A percentile compares a stretch with the other conserved stretches of the same genome.
Evolutionary conservation across 2,329 filamentous ascomycete genomes (phyloP).

Genomic region (Botrytis deweyae): DNA sequence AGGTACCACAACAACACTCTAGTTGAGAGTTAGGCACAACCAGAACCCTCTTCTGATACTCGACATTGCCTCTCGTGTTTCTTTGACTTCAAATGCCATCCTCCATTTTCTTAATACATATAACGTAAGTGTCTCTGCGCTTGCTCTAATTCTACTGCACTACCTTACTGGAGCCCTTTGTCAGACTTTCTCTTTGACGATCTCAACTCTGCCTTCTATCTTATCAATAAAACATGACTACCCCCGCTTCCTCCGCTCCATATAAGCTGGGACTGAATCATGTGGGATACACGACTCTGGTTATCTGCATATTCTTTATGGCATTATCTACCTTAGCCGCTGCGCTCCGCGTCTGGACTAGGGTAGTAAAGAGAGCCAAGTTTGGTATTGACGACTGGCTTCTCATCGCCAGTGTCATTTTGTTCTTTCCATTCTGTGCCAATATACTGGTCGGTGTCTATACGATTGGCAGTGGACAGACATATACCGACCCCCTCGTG

Average conservation of each 20-base stretch:
- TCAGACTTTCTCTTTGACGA: not conserved
- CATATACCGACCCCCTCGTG: not conserved
- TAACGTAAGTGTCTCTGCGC: not conserved
- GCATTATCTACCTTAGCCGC: not conserved
- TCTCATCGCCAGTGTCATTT: not conserved
- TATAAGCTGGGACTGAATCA: not conserved
- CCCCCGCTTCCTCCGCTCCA: not conserved
- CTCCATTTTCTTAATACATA: not conserved
- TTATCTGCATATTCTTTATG: not conserved
- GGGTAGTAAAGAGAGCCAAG: not conserved
- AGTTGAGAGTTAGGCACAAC: not conserved
- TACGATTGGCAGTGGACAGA: not conserved
- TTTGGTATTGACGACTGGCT: slow-evolving; percentile 1
- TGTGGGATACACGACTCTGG: not conserved
- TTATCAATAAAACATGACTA: not conserved
- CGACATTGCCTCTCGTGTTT: not conserved
- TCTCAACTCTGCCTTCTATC: not conserved
- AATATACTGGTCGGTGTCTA: not conserved
- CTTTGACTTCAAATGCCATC: not conserved
- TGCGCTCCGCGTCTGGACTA: not conserved
- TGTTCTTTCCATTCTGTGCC: not conserved
- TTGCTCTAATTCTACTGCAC: not conserved
- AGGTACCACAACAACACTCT: not conserved
- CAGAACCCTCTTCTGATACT: not conserved
- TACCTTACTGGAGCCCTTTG: not conserved